Base-by-base conservation (phyloP, 257 asterid species). In the Solanum gracilifrons region DNA sequence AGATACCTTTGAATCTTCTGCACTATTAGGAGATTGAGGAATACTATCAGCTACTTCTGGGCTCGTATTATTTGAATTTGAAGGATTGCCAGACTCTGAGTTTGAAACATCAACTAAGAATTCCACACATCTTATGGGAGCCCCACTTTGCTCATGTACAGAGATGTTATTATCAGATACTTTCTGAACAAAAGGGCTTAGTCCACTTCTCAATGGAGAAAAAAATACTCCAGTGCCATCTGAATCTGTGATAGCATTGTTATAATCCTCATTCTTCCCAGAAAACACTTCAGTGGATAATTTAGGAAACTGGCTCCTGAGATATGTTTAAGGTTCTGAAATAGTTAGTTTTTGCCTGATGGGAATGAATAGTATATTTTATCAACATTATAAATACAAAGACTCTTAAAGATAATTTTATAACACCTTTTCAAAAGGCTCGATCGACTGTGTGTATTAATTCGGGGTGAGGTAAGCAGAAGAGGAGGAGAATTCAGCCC, bases 401-500 rank as follows among this genome's bases (percentile, higher is more conserved):
- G 15, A 80, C 85, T 85, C 60, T 55, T 72, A 31, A 46, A 86
- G 48, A 43, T 73, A 72, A 76, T 36, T 46, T 60, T 84, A 87
- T 29, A 73, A 29, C 35, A 92, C 95, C 93, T 92, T 91, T 84
- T 89, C 73, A 74, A 87, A 21, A 66, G 82, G 29, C 75, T 88
- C 71, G 88, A 60, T 82, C 82, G 87, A 71, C 87, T 84, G 21
- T 74, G 87, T 82, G 90, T 87, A 88, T 86, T 90, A 87, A 87
- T 87, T 89, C 84, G 89, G 32, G 92, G 90, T 46, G 95, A 91
- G 71, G 89, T 90, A 88, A 92, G 91, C 58, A 90, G 88, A 86
- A 88, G 89, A 29, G 94, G 91, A 11, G 96, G 95, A 87, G 95
- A 92, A 86, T 87, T 87, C 71, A 92, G 87, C 83, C 91, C 94